These are phyloP conservation scores for Helotiales sp. DNA, from an alignment of 2,329 filamentous ascomycete genomes.

Conservation along the genomic window DNA sequence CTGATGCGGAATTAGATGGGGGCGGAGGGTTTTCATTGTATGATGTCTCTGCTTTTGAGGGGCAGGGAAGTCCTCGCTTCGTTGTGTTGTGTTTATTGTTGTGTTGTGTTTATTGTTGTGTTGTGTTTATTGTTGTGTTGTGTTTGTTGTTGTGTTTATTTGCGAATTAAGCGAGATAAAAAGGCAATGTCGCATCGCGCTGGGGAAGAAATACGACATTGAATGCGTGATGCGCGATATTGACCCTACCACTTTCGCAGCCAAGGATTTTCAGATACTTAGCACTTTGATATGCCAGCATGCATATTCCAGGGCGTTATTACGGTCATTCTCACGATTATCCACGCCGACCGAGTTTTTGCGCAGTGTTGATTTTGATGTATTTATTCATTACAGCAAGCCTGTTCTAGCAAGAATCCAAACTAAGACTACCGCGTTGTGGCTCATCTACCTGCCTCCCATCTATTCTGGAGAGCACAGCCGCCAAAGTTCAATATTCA, in stretches of 20 bases:
- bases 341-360: neutral
- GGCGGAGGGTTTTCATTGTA: neutral
- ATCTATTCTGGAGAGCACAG: neutral
- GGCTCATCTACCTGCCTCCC: neutral
- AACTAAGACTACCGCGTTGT: neutral
- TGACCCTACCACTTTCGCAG: no score
- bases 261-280: no score
- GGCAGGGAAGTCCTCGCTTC: neutral
- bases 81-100: neutral
- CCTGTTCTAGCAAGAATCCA: neutral
- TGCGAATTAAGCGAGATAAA: constrained; percentile 5
- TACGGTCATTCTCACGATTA: neutral
- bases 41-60: neutral
- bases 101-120: no score
- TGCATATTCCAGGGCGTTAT: neutral
- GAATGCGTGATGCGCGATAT: neutral
- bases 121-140: no score
- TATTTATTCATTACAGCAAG: neutral
- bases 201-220: no score
- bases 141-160: neutral
- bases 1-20: neutral
- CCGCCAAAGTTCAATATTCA: neutral
- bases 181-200: neutral
- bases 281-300: no score
- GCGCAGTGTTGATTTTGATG: neutral